A percentile compares a stretch with the other conserved stretches of the same genome.
phyloP scores from a whole-genome alignment of 2,329 filamentous ascomycete species.

The Pseudomassariella vexata region DNA sequence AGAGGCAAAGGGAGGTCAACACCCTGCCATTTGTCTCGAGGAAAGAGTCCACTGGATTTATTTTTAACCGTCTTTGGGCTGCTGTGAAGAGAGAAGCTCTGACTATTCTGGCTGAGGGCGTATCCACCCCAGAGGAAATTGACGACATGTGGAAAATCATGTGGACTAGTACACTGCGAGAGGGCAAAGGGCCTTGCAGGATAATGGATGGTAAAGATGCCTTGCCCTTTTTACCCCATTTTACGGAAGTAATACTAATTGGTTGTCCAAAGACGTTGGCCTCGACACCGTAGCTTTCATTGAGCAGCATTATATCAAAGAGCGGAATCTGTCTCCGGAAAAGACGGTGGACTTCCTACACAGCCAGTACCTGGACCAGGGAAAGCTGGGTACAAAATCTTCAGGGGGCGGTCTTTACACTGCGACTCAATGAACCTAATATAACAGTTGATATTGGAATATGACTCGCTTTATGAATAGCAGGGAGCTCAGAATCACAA shows the following conservation, averaged over 20 bases:
- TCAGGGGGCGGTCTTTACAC: conserved; percentile 33
- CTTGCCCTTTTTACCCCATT: too few species aligned
- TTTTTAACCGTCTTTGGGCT: conserved; percentile 52
- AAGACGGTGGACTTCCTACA: conserved; percentile 39
- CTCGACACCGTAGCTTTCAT: conserved; percentile 49
- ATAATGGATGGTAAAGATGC: too few species aligned
- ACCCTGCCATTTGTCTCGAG: conserved; percentile 34
- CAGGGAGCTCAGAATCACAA: too few species aligned
- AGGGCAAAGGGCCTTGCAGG: too few species aligned
- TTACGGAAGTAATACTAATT: too few species aligned
- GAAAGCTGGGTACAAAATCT: conserved; percentile 40
- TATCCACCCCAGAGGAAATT: conserved; percentile 41
- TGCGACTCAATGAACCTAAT: too few species aligned
- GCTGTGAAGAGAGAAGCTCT: conserved; percentile 48
- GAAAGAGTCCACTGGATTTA: conserved; percentile 46
- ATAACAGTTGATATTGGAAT: too few species aligned
- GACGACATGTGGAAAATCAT: conserved; percentile 41
- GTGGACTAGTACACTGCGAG: too few species aligned
- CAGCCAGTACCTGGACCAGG: conserved; percentile 34
- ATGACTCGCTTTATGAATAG: too few species aligned
- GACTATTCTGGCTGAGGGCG: conserved; percentile 42
- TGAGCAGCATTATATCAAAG: conserved; percentile 45
- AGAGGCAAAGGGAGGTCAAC: conserved; percentile 31
- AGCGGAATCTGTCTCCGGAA: conserved; percentile 33
- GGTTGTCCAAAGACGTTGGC: too few species aligned